These are phyloP conservation scores for Citrullus amarus DNA, from an alignment of 306 rosid species.

Conservation along the genomic window DNA sequence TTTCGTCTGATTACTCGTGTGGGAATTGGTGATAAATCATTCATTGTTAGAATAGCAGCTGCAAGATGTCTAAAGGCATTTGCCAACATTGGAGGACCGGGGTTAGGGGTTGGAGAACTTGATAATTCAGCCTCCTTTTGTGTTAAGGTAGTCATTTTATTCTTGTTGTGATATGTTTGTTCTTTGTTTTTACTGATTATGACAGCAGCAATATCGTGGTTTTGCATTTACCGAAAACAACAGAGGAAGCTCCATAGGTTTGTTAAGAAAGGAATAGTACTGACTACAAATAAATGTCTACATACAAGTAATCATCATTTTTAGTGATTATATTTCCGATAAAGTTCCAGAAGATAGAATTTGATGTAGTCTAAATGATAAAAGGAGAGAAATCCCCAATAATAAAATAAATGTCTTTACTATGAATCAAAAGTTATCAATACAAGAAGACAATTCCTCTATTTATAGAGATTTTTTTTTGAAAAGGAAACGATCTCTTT, in stretches of 20 bases:
- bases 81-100: conserved; percentile 90
- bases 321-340: neutral
- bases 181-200: conserved; percentile 15
- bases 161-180: conserved; percentile 9
- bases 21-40: conserved; percentile 78
- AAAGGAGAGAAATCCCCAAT: too few relatives aligned
- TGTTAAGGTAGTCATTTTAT: conserved; percentile 57
- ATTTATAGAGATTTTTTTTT: too few relatives aligned
- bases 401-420: too few relatives aligned
- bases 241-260: neutral
- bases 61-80: conserved; percentile 92
- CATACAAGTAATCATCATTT: too few relatives aligned
- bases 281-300: too few relatives aligned
- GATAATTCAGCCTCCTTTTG: conserved; percentile 82
- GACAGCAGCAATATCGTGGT: neutral
- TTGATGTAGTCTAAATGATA: too few relatives aligned
- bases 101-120: conserved; percentile 69
- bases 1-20: conserved; percentile 71
- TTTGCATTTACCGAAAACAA: neutral
- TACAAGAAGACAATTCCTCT: too few relatives aligned
- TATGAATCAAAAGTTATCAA: too few relatives aligned
- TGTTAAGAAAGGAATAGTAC: neutral
- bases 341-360: neutral
- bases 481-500: too few relatives aligned
- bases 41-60: conserved; percentile 90